Percentiles rank a stretch among this genome's conserved stretches.
Evolutionary conservation across 352 stramenopile species (phyloP).

Genomic region (Phytophthora chlamydospora): DNA sequence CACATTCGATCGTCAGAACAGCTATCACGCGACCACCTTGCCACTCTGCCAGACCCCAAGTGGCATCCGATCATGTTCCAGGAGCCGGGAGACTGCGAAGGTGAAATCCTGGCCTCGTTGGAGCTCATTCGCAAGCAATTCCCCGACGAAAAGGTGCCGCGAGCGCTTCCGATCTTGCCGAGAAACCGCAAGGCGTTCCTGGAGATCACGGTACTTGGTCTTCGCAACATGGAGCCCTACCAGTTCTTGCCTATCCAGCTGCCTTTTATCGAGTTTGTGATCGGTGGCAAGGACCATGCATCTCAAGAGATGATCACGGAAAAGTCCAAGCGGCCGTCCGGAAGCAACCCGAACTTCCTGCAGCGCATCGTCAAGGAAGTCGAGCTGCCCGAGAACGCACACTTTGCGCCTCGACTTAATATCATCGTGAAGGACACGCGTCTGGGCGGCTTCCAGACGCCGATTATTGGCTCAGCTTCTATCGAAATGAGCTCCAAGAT

Average conservation of each 20-base stretch:
- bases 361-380: conserved; percentile 90
- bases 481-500: conserved; percentile 89
- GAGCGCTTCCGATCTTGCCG: conserved; percentile 59
- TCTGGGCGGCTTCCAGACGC: conserved; percentile 85
- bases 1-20: conserved; percentile 72
- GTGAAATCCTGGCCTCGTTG: conserved; percentile 78
- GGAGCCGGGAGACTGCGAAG: conserved; percentile 79
- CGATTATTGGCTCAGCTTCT: conserved; percentile 83
- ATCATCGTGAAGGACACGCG: conserved; percentile 91
- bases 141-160: conserved; percentile 65
- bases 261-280: conserved; percentile 89
- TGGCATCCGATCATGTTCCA: conserved; percentile 85
- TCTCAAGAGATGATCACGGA: conserved; percentile 89
- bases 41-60: conserved; percentile 61
- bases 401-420: conserved; percentile 90
- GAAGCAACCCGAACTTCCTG: conserved; percentile 90
- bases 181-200: conserved; percentile 76
- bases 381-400: conserved; percentile 84
- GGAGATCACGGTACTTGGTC: conserved; percentile 85
- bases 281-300: conserved; percentile 82
- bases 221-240: conserved; percentile 90
- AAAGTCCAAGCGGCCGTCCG: conserved; percentile 80
- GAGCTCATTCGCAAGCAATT: conserved; percentile 78
- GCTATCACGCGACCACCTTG: conserved; percentile 47
- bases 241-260: conserved; percentile 90